phyloP scores from a whole-genome alignment of 345 rosid species.

The Raphanus raphanistrum region DNA sequence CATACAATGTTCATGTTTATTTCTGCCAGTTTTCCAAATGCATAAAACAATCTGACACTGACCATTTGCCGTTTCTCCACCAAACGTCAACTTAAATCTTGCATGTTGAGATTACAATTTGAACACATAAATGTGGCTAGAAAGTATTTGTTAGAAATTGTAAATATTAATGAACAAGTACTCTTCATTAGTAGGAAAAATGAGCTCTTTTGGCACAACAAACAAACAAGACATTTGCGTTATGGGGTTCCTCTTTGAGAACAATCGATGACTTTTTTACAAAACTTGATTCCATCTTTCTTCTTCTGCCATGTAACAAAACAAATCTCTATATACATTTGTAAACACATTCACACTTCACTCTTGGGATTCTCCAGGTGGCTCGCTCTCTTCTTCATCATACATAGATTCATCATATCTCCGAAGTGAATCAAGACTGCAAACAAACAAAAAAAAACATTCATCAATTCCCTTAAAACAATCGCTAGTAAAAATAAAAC shows the following conservation, averaged over 20 bases:
- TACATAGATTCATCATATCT: conserved; percentile 29
- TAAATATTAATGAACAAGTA: neutral
- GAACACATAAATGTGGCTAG: neutral
- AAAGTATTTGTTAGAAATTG: neutral
- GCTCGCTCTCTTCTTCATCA: conserved; percentile 16
- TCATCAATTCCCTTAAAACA: conserved; percentile 5
- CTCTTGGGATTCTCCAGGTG: conserved; percentile 27
- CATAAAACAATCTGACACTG: neutral
- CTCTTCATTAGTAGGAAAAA: neutral
- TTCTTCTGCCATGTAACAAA: neutral
- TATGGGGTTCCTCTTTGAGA: neutral
- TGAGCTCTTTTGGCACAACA: neutral
- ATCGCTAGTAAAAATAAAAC: neutral
- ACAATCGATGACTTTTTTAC: neutral
- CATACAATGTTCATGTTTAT: neutral
- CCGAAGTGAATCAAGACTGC: conserved; percentile 55
- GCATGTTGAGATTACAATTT: neutral
- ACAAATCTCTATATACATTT: conserved; percentile 21
- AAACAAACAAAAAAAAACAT: neutral
- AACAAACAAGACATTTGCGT: neutral
- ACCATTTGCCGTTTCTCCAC: neutral
- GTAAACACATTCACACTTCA: conserved; percentile 16
- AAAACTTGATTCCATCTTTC: conserved; percentile 5
- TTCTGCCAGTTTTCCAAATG: neutral
- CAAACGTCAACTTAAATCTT: neutral